A percentile compares a stretch with the other conserved stretches of the same genome.
These are phyloP conservation scores for Phaeotremella fagi DNA, from an alignment of 768 basidiomycete species.

Conservation along the genomic window DNA sequence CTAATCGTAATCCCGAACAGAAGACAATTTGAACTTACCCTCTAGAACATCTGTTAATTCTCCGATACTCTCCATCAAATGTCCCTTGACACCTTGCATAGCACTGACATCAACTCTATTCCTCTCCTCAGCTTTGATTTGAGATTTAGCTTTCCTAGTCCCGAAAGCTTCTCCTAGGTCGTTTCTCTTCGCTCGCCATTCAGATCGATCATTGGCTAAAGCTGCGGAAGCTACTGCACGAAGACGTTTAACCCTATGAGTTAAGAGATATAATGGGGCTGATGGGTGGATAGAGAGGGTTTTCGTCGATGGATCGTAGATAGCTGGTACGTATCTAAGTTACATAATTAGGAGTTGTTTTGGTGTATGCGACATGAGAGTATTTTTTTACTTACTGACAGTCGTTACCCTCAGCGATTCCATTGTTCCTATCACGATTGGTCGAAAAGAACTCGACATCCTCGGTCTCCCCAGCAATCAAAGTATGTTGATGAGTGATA, in stretches of 20 bases:
- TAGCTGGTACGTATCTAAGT: constrained; percentile 68
- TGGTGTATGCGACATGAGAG: no score
- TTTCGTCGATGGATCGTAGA: constrained; percentile 71
- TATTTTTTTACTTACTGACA: constrained; percentile 75
- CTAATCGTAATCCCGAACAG: neutral
- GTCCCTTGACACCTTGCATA: constrained; percentile 75
- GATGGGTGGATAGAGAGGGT: constrained; percentile 63
- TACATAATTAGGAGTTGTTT: no score
- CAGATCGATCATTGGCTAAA: constrained; percentile 2
- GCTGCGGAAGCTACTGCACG: constrained; percentile 1
- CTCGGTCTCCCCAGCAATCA: constrained; percentile 78
- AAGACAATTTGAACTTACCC: constrained; percentile 53
- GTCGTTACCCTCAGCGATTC: constrained; percentile 50
- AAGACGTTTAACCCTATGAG: constrained; percentile 76
- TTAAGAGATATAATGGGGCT: constrained; percentile 58
- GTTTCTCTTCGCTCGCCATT: constrained; percentile 63
- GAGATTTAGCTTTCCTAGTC: constrained; percentile 85
- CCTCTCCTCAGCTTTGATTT: constrained; percentile 76
- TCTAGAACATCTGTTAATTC: constrained; percentile 66
- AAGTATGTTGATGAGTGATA: constrained; percentile 38
- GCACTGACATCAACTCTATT: constrained; percentile 84
- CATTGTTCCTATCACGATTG: constrained; percentile 52
- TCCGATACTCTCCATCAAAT: constrained; percentile 78
- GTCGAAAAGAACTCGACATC: constrained; percentile 74
- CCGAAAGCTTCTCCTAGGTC: constrained; percentile 90